Conservation (phyloP, 306 rosid genomes). For the Rosa rugosa region DNA sequence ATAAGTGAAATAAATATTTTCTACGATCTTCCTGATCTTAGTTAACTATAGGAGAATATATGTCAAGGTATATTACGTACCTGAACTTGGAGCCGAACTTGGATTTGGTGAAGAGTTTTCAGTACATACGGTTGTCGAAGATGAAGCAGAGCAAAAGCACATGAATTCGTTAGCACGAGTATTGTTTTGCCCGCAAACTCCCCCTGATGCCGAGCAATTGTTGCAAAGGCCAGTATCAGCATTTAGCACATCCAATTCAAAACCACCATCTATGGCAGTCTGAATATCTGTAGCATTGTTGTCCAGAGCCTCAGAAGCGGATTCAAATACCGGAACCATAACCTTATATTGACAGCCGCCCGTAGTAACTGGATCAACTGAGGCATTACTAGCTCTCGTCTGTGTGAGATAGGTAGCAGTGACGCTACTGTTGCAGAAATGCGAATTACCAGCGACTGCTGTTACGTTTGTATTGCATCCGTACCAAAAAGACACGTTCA, state of each 20-base stretch:
- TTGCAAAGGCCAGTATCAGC: neutral
- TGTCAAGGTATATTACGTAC: too few relatives aligned
- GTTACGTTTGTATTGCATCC: neutral
- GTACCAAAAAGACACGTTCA: neutral
- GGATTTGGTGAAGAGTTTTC: neutral
- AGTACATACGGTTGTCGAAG: neutral
- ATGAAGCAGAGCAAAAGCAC: neutral
- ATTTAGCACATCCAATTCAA: neutral
- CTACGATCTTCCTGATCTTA: too few relatives aligned
- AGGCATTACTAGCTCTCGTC: too few relatives aligned
- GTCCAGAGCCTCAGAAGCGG: neutral
- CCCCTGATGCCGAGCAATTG: neutral
- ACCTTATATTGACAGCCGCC: neutral
- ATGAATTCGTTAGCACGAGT: neutral
- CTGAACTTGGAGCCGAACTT: neutral
- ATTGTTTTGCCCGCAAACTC: neutral
- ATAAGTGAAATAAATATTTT: too few relatives aligned
- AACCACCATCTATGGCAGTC: neutral
- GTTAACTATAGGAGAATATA: too few relatives aligned
- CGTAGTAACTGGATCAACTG: neutral
- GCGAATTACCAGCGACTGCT: too few relatives aligned
- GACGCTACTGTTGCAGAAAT: accelerated
- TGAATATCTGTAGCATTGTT: neutral
- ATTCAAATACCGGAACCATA: neutral
- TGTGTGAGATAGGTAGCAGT: neutral